Evolutionary conservation across 2,329 filamentous ascomycete species (phyloP).

Genomic region (Paraphaeosphaeria minitans): DNA sequence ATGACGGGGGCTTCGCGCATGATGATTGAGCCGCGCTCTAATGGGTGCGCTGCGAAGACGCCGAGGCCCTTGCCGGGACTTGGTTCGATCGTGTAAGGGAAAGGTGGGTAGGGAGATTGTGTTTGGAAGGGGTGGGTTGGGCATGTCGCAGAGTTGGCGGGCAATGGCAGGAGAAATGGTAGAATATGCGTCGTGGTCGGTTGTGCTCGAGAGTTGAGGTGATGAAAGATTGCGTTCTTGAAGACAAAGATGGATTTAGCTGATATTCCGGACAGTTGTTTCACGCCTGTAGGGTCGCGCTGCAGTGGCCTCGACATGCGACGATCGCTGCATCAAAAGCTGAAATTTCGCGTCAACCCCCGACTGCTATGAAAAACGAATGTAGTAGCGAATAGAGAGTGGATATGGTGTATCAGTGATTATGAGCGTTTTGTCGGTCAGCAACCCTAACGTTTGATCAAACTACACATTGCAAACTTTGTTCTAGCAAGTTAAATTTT

Average conservation of each 20-base stretch:
- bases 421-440: no score
- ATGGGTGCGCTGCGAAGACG: slow-evolving; percentile 44
- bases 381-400: no score
- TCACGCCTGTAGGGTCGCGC: slow-evolving; percentile 9
- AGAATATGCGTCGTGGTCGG: neutral
- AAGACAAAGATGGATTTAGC: neutral
- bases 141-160: slow-evolving; percentile 15
- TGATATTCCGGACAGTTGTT: slow-evolving; percentile 12
- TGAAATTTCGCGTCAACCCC: neutral
- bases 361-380: no score
- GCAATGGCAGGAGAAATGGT: neutral
- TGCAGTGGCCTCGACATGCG: slow-evolving; percentile 4
- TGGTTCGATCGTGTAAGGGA: slow-evolving; percentile 32
- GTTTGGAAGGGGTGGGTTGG: slow-evolving; percentile 10
- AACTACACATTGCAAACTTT: no score
- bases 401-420: no score
- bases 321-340: neutral
- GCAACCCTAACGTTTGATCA: no score
- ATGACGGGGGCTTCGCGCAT: slow-evolving; percentile 50
- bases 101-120: slow-evolving; percentile 31
- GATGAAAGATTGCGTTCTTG: neutral
- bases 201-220: neutral
- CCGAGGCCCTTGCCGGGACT: slow-evolving; percentile 51
- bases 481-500: no score
- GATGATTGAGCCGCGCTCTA: slow-evolving; percentile 47